Base-by-base conservation (phyloP, 345 rosid species). In the Camelina sativa region DNA sequence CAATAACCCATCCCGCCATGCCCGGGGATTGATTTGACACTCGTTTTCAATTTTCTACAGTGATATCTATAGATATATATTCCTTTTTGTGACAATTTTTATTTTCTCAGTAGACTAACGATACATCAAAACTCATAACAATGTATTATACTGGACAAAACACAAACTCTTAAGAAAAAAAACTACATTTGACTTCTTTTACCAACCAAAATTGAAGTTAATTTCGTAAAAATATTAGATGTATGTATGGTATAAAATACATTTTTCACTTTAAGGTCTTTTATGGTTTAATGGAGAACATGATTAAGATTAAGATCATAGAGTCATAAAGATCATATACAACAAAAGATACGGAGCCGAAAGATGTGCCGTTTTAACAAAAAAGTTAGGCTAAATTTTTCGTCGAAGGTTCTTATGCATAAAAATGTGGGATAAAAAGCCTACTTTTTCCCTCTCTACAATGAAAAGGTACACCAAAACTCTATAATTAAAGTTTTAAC, bases 21-120 rank as follows among this genome's bases (percentile, higher is more conserved):
- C 80, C 80, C 80, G 28, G 28, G 80, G 64, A n/a, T 19, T 76
- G 80, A 70, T 76, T 70, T 70, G 76, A 76, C 80, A 70, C 76
- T 70, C 76, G 12, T 76, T 70, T 69, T 6, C 48, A 40, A 43
- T 68, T 52, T 38, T 73, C 43, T 38, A 37, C 4, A 37, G 41
- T 20, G 4, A 7, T 51, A 19, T 37, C 37, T 9, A 25, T 25
- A 25, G 1, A 20, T 20, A 25, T 25, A 25, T 25, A 25, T 4
- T 58, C 6, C 34, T 0, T 58, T 32, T 34, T 34, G 13, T 58
- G 43, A 32, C 17, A 16, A 8, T 2, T 50, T 17, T 17, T 65
- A 16, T 16, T 48, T 17, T 50, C 13, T 16, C 11, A 7, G 9
- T 5, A 34, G 13, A 4, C 32, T 10, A 65, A 65, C 50, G 2